These are phyloP conservation scores for Macroventuria anomochaeta DNA, from an alignment of 2,329 filamentous ascomycete species.

Conservation along the genomic window DNA sequence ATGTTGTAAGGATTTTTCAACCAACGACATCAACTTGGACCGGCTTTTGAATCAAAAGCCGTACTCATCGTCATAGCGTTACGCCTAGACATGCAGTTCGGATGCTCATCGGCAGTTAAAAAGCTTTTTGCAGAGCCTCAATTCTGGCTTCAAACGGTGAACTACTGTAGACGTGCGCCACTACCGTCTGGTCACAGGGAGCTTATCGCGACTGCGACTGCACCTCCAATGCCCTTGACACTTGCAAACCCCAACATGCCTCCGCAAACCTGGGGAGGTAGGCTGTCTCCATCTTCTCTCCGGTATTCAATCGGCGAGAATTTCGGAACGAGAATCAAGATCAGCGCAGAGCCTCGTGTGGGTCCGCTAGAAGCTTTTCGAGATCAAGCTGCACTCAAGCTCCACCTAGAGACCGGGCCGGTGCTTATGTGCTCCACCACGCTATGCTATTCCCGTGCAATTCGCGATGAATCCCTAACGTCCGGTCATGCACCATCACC, in stretches of 20 bases:
- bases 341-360: conserved; percentile 38
- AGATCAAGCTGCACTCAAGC: conserved; percentile 32
- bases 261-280: neutral
- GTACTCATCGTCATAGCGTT: conserved; percentile 12
- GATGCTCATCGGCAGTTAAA: conserved; percentile 17
- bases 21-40: conserved; percentile 1
- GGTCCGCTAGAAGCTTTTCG: conserved; percentile 41
- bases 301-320: conserved; percentile 23
- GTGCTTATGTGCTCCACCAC: conserved; percentile 31
- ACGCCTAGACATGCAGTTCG: conserved; percentile 6
- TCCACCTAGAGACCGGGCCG: conserved; percentile 33
- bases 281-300: conserved; percentile 13
- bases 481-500: conserved; percentile 22
- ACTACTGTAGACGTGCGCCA: conserved; percentile 17
- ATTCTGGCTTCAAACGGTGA: conserved; percentile 3
- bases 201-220: conserved; percentile 6
- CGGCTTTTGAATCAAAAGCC: conserved; percentile 19
- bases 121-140: conserved; percentile 16
- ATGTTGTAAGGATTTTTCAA: conserved; percentile 14
- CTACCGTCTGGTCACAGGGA: conserved; percentile 14
- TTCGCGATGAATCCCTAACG: conserved; percentile 25
- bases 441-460: conserved; percentile 22
- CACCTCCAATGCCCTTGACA: neutral
- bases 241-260: neutral
- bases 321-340: conserved; percentile 21